Conservation (phyloP, 768 basidiomycete species). For the Mycena pura region DNA sequence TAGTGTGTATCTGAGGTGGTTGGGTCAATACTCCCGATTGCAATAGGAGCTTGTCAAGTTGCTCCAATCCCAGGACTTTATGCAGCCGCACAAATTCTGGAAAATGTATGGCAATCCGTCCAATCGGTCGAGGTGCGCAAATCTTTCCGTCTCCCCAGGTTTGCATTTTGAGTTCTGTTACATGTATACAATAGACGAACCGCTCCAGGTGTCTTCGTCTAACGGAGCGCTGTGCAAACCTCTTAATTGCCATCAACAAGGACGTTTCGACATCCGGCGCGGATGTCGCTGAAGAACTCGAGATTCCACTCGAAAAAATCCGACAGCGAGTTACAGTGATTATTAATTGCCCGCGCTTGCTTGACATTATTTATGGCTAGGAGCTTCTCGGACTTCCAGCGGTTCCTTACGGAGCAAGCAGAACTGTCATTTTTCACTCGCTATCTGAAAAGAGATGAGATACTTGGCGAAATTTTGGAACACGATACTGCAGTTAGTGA, state of each 20-base stretch:
- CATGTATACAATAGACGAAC: conserved; percentile 58
- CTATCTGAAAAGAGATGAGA: conserved; percentile 62
- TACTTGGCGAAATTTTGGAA: conserved; percentile 44
- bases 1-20: not conserved
- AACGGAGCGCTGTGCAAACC: conserved; percentile 74
- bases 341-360: no score
- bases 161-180: not conserved
- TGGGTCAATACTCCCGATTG: not conserved
- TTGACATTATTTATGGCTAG: conserved; percentile 26
- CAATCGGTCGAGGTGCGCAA: conserved; percentile 2
- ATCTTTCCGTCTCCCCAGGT: no score
- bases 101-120: conserved; percentile 10
- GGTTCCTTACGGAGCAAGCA: conserved; percentile 51
- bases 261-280: conserved; percentile 66
- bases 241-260: conserved; percentile 66
- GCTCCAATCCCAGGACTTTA: conserved; percentile 8
- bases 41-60: not conserved
- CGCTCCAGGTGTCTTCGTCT: conserved; percentile 71
- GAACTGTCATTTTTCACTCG: conserved; percentile 60
- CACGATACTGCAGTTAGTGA: conserved; percentile 53
- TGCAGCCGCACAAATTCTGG: conserved; percentile 10
- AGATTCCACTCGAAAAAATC: conserved; percentile 56
- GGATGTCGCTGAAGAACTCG: conserved; percentile 54
- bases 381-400: conserved; percentile 33
- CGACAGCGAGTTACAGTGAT: conserved; percentile 47